These are phyloP conservation scores for Auxenochlorella protothecoides DNA, from an alignment of 139 green algal genomes.

Conservation along the genomic window DNA sequence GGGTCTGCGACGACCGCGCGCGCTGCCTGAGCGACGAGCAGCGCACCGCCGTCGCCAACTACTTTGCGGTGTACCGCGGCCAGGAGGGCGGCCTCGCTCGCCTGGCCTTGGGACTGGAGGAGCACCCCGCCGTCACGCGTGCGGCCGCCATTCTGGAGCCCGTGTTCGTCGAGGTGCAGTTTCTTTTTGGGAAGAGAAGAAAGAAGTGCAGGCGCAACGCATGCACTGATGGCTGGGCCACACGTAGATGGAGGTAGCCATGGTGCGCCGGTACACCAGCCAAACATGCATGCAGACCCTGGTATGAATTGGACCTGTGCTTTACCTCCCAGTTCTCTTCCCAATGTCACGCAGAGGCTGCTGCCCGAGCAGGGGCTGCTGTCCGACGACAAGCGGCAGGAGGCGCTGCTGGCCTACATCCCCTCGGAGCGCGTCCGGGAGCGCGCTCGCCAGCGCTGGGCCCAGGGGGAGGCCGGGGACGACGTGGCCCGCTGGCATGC, in stretches of 20 bases:
- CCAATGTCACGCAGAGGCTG: constrained; percentile 29
- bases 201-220: too few relatives aligned
- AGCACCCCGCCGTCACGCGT: constrained; percentile 54
- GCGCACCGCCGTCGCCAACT: constrained; percentile 67
- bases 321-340: background rate
- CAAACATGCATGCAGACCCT: too few relatives aligned
- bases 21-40: constrained; percentile 78
- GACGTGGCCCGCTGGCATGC: constrained; percentile 32
- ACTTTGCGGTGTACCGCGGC: constrained; percentile 80
- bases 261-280: too few relatives aligned
- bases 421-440: constrained; percentile 18
- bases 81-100: constrained; percentile 42
- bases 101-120: constrained; percentile 25
- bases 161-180: constrained; percentile 37
- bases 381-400: constrained; percentile 23
- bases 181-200: too few relatives aligned
- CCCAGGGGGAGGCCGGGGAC: background rate
- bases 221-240: too few relatives aligned
- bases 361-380: constrained; percentile 69
- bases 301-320: too few relatives aligned
- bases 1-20: constrained; percentile 87
- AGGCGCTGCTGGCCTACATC: constrained; percentile 54
- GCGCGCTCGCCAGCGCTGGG: background rate
- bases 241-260: too few relatives aligned
- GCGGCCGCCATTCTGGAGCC: constrained; percentile 35